Conservation (phyloP, 305 asterid genomes). For the Ajuga reptans region DNA sequence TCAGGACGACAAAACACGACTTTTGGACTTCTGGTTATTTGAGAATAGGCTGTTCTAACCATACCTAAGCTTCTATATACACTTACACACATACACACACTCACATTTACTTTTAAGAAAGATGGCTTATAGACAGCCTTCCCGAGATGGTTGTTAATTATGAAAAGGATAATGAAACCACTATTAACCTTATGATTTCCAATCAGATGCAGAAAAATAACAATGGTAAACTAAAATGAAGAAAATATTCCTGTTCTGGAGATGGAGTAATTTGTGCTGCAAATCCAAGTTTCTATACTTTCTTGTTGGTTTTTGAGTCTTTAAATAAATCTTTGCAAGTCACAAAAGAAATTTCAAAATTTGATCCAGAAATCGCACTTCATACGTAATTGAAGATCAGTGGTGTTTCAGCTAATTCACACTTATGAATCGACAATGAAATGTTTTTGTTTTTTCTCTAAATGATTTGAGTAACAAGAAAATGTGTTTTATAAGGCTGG, state of each 20-base stretch:
- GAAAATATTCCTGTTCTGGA: not conserved
- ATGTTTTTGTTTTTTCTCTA: not conserved
- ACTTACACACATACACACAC: too few relatives aligned
- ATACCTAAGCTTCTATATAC: not conserved
- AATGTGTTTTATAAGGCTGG: too few relatives aligned
- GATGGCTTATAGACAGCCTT: not conserved
- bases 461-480: not conserved
- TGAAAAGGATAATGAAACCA: not conserved
- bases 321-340: not conserved
- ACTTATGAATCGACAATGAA: not conserved
- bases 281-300: not conserved
- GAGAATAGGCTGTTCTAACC: not conserved
- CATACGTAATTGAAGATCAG: not conserved
- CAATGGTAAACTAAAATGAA: not conserved
- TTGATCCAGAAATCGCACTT: not conserved
- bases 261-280: not conserved
- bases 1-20: not conserved
- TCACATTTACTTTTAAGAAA: too few relatives aligned
- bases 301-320: not conserved
- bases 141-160: not conserved
- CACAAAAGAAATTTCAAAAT: not conserved
- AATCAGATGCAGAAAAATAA: not conserved
- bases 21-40: not conserved
- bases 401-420: constrained; percentile 1
- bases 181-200: not conserved